These are phyloP conservation scores for Cardamine resedifolia DNA, from an alignment of 345 rosid species.

Conservation along the genomic window DNA sequence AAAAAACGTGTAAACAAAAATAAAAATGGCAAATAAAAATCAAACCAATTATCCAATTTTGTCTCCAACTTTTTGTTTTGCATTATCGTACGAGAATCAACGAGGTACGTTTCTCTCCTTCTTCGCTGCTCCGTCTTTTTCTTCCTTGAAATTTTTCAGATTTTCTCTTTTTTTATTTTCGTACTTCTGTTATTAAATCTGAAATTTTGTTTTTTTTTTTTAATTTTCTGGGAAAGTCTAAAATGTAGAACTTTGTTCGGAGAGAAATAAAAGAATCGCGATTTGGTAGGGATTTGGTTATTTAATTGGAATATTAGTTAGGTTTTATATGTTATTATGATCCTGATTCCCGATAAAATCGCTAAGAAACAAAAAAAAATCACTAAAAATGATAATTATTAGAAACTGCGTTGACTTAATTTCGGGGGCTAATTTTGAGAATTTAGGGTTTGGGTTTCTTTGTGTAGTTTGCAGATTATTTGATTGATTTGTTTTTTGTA, in stretches of 20 bases:
- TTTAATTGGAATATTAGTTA: not conserved
- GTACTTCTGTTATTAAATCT: not conserved
- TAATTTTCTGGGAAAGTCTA: not conserved
- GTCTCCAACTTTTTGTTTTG: conserved; percentile 19
- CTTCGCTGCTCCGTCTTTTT: conserved; percentile 3
- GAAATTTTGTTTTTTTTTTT: not conserved
- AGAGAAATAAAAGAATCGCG: not conserved
- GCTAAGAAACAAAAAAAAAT: not conserved
- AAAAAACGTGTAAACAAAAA: conserved; percentile 6
- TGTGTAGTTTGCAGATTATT: not conserved
- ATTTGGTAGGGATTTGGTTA: conserved; percentile 20
- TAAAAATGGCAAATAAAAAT: conserved; percentile 12
- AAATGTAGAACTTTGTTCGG: not conserved
- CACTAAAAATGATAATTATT: not conserved
- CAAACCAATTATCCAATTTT: conserved; percentile 20
- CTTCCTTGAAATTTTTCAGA: not conserved
- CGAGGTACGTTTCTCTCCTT: conserved; percentile 32
- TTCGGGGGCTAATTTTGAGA: not conserved
- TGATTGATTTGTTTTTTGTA: not conserved
- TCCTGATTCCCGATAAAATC: conserved; percentile 14
- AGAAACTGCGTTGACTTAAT: conserved; percentile 30
- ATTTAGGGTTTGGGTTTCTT: conserved; percentile 7
- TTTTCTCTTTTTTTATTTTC: not conserved
- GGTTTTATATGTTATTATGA: not conserved
- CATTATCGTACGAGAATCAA: conserved; percentile 23